Base-by-base conservation (phyloP, 768 basidiomycete species). In the Boletus edulis region DNA sequence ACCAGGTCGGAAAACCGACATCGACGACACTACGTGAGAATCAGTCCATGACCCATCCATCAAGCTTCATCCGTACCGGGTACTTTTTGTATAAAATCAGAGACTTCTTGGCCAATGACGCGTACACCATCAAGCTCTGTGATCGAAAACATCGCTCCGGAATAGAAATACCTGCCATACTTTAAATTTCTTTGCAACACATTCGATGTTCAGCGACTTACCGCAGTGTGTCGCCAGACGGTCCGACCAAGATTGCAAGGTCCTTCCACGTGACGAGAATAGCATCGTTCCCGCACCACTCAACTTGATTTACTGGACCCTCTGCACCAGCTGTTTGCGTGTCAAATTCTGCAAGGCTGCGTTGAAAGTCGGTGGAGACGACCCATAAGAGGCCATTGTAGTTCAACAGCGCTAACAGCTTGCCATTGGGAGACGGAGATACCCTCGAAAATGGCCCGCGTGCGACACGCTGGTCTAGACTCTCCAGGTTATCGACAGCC, bases 211-310 rank as follows among this genome's bases (percentile, higher is more conserved):
- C 13, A 7, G 5, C 7, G 39, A 72, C 90, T 60, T 69, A 95
- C 94, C 83, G 82, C 22, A 98, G 74, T 0, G 83, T 86, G 62
- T 95, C 91, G 3, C 94, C 94, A 52, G 84, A 89, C 14, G 97
- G 97, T 6, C 96, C 94, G n/a, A 97, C 91, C 31, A 99, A 76
- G 4, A 94, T 75, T 0, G 85, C 89, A 31, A 87, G 72, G 18
- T 80, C 74, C 41, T 84, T 82, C 92, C 94, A 98, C 18, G 86
- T 87, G 17, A 97, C 79, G 4, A 94, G 77, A 43, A 98, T 88
- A 0, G 94, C 93, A 71, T 99, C 95, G 66, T 94, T 93, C 1
- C 95, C 95, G 68, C 94, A 98, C 97, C 97, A 99, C 64, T 89
- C 89, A 0, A 94, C 85, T 60, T 88, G 87, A 35, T 77, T 76